phyloP scores from a whole-genome alignment of 257 asterid species.

The Mitragyna speciosa region DNA sequence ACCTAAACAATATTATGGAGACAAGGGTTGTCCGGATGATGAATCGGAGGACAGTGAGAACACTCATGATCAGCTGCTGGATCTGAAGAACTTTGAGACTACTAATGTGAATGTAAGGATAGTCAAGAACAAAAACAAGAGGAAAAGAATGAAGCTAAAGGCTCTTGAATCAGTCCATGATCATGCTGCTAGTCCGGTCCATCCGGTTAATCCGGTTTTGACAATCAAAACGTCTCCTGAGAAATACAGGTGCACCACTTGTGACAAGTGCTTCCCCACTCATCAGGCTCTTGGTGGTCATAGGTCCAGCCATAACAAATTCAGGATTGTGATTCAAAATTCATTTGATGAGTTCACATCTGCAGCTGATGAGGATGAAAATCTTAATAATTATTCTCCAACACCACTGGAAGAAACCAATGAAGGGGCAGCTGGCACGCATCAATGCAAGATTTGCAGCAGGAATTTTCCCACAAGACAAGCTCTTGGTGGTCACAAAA shows the following conservation, averaged over 20 bases:
- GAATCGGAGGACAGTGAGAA: constrained; percentile 10
- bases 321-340: constrained; percentile 25
- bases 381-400: neutral
- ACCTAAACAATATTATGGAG: constrained; percentile 2
- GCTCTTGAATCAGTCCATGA: constrained; percentile 28
- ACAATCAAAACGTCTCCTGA: constrained; percentile 10
- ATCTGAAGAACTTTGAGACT: neutral
- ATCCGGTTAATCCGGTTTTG: neutral
- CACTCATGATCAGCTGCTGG: neutral
- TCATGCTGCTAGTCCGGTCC: constrained; percentile 1
- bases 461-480: constrained; percentile 14
- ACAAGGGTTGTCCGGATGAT: neutral
- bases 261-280: constrained; percentile 35
- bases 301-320: constrained; percentile 44
- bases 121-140: constrained; percentile 33
- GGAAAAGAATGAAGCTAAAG: constrained; percentile 38
- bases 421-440: constrained; percentile 23
- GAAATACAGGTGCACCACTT: constrained; percentile 33
- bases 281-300: constrained; percentile 55
- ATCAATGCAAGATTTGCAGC: constrained; percentile 15
- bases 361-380: constrained; percentile 9
- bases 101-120: constrained; percentile 5
- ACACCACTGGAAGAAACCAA: constrained; percentile 10
- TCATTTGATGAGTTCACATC: constrained; percentile 6
- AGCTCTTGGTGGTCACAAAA: constrained; percentile 27